Base-by-base conservation (phyloP, 1,284 basidiomycete genomes). In the Wolfiporia cocos region DNA sequence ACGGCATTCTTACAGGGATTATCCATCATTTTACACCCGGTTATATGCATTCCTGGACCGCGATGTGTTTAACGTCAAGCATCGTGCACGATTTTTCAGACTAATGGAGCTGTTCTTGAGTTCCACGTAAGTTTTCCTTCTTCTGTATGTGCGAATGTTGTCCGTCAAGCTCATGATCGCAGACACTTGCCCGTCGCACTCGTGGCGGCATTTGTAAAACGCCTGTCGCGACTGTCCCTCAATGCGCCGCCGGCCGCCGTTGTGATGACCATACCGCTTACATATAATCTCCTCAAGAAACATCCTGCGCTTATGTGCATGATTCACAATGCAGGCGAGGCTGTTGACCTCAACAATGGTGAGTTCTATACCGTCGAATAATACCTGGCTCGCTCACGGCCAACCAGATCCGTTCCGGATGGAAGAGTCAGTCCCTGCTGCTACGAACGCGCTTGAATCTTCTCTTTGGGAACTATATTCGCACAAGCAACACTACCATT, bases 1-100 rank as follows among this genome's bases (percentile, higher is more conserved):
- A 50, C 33, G 6, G 5, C 3, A 7, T 15, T 19, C 30, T 1
- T 46, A 14, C 31, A 93, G 92, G 23, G 94, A 98, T 60, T 98
- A 96, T 58, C 95, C 96, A 3, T 84, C 82, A 7, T 98, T 99
- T 67, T 99, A 97, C 70, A 87, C 83, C 3, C 80, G 86, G n/a
- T 73, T 99, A 3, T 99, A 99, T 56, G 76, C 80, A 1, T 88
- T 98, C 58, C 73, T 99, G 10, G 86, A 92, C 57, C 72, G 82
- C 14, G 79, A 92, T 21, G 77, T 97, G 2, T 74, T 99, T 18
- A 95, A 99, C 59, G 78, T 91, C 47, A 92, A 90, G 57, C 89
- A 97, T 59, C 79, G 95, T 10, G 86, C 95, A 1, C 80, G 95
- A 26, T 99, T 99, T 69, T 94, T 99, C 76, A 80, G 95, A 30